Base-by-base conservation (phyloP, 2,329 filamentous ascomycete genomes). In the Diaporthe australafricana region DNA sequence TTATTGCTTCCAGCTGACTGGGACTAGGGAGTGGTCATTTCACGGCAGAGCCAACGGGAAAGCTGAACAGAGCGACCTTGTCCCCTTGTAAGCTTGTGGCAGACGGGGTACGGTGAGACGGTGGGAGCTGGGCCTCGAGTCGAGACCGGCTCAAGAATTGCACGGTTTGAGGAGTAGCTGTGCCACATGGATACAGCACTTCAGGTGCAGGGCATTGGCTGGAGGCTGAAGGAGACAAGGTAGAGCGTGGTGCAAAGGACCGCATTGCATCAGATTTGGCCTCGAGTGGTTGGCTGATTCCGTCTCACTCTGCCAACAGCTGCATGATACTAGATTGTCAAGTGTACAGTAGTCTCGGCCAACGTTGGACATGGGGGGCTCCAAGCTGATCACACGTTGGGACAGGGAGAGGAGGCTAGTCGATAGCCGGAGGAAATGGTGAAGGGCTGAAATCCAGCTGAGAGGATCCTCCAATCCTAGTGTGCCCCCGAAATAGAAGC, bases 381-480 rank as follows among this genome's bases (percentile, higher is more conserved):
- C 40, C 40, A 68, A 57, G 63, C 32, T 32, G 42, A 70, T 72
- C 55, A 42, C 65, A 55, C 66, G 35, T 70, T 48, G 55, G 53
- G 38, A 66, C 55, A 55, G 63, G 9, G 40, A 32, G 35, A 48
- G 66, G 53, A 48, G 53, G 52, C 66, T 60, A 60, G 42, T 60
- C 53, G 52, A 27, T 50, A 50, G 66, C 66, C 42, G 14, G 42
- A 40, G 40, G 53, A 40, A 50, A 48, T 60, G 30, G 45, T 57
- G 35, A 48, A 66, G 57, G 45, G 68, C 56, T 70, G 68, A 70
- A 30, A 53, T 63, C 57, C 68, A 70, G 57, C 68, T 66, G 57
- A 70, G 68, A 47, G 66, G 53, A 66, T 70, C 68, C 57, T 66
- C n/a, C 56, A 17, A 60, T 60, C n/a, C 57, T 66, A 66, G 68